A percentile compares a stretch with the other conserved stretches of the same genome.
Evolutionary conservation across 345 rosid species (phyloP).

Genomic region (Iberis pinnata): DNA sequence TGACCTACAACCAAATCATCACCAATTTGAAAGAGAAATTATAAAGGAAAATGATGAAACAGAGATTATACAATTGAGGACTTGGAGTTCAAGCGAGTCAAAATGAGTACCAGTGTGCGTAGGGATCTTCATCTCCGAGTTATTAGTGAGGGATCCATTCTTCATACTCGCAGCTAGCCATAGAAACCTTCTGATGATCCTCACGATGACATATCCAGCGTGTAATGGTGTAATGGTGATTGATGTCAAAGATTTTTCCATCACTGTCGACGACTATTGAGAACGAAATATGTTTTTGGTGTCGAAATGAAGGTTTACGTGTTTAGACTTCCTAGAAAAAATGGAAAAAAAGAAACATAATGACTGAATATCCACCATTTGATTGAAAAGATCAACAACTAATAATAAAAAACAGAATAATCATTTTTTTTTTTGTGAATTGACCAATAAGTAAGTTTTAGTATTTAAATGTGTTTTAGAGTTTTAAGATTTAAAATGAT

Average conservation of each 20-base stretch:
- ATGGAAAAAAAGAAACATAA: too few species aligned
- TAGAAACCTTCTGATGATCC: slow-evolving; percentile 43
- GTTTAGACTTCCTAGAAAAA: too few species aligned
- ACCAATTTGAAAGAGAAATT: not conserved
- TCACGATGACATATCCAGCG: slow-evolving; percentile 47
- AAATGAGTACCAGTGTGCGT: slow-evolving; percentile 86
- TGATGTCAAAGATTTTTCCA: slow-evolving; percentile 69
- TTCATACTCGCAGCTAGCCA: slow-evolving; percentile 74
- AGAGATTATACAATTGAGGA: slow-evolving; percentile 51
- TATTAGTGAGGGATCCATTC: slow-evolving; percentile 70
- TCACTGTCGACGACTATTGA: slow-evolving; percentile 58
- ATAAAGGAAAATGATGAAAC: not conserved
- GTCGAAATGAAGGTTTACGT: too few species aligned
- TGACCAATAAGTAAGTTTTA: too few species aligned
- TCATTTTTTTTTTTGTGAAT: too few species aligned
- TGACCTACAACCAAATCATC: slow-evolving; percentile 42
- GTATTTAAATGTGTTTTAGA: too few species aligned
- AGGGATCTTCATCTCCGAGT: slow-evolving; percentile 67
- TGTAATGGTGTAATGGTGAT: slow-evolving; percentile 61
- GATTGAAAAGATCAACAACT: too few species aligned
- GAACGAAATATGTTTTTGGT: too few species aligned
- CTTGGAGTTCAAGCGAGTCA: slow-evolving; percentile 74
- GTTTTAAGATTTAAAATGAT: too few species aligned
- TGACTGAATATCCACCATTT: too few species aligned
- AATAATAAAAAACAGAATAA: too few species aligned